Evolutionary conservation across 2,329 filamentous ascomycete species (phyloP).

Genomic region (Cladosporium oxysporum): DNA sequence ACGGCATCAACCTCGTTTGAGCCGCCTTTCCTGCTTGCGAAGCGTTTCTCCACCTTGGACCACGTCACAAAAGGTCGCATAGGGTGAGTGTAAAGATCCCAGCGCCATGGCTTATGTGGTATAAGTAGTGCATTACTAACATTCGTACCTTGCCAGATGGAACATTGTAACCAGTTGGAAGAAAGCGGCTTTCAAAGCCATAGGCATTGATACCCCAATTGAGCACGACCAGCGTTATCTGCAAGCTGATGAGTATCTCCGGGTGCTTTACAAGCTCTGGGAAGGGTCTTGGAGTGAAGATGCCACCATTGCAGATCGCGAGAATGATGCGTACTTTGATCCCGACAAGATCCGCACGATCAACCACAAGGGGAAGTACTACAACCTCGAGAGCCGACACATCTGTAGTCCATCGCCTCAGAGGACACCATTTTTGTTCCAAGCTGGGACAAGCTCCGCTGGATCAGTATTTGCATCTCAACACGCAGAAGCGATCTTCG

Average conservation of each 20-base stretch:
- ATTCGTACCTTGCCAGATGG: constrained; percentile 42
- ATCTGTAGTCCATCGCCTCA: constrained; percentile 46
- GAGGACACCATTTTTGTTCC: constrained; percentile 45
- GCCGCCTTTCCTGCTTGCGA: constrained; percentile 62
- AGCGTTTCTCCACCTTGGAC: constrained; percentile 63
- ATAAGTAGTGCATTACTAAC: background rate
- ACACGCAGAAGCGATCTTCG: constrained; percentile 63
- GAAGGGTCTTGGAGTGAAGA: constrained; percentile 58
- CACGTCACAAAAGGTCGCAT: constrained; percentile 63
- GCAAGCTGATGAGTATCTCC: constrained; percentile 63
- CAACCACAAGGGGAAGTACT: constrained; percentile 61
- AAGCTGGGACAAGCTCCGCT: constrained; percentile 61
- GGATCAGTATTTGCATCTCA: constrained; percentile 58
- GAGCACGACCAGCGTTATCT: constrained; percentile 63
- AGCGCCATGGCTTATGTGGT: background rate
- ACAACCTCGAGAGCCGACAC: constrained; percentile 48
- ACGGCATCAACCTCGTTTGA: constrained; percentile 65
- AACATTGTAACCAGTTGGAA: constrained; percentile 68
- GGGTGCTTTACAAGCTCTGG: constrained; percentile 64
- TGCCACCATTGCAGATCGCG: constrained; percentile 56
- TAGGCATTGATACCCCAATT: constrained; percentile 58
- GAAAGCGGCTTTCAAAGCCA: constrained; percentile 64
- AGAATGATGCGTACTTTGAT: constrained; percentile 59
- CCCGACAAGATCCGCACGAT: constrained; percentile 62
- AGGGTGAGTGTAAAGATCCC: constrained; percentile 35